Conservation (phyloP, 495 filamentous ascomycete genomes). For the Lasiosphaeria miniovina region DNA sequence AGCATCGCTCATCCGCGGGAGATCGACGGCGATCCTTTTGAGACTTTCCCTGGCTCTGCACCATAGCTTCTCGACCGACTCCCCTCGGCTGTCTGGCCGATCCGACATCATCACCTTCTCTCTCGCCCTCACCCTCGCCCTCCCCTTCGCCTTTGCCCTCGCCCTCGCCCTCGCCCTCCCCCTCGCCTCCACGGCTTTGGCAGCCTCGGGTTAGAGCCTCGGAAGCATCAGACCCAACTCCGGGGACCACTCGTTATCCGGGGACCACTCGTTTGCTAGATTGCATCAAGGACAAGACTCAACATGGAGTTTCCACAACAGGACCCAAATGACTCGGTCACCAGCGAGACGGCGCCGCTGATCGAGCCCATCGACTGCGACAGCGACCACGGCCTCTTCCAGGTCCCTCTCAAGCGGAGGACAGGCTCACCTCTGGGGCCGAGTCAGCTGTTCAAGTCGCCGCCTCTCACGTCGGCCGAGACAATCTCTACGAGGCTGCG, state of each 20-base stretch:
- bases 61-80: not conserved
- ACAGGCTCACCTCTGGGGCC: not conserved
- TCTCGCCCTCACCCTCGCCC: not conserved
- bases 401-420: conserved; percentile 19
- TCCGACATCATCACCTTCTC: not conserved
- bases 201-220: too few relatives aligned
- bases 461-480: conserved; percentile 4
- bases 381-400: conserved; percentile 18
- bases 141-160: too few relatives aligned
- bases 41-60: not conserved
- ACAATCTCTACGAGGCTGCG: not conserved
- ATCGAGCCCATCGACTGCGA: conserved; percentile 20
- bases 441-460: not conserved
- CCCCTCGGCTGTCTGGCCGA: not conserved
- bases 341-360: conserved; percentile 22
- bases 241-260: not conserved
- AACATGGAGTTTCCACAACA: conserved; percentile 15
- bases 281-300: too few relatives aligned
- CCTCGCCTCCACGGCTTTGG: too few relatives aligned
- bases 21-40: conserved; percentile 12
- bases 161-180: too few relatives aligned
- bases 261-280: not conserved
- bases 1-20: not conserved
- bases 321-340: conserved; percentile 13
- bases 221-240: not conserved